Percentiles rank a stretch among this genome's conserved stretches.
Evolutionary conservation across 805 yeast genomes (phyloP).

Genomic region (Geotrichum ghanense): DNA sequence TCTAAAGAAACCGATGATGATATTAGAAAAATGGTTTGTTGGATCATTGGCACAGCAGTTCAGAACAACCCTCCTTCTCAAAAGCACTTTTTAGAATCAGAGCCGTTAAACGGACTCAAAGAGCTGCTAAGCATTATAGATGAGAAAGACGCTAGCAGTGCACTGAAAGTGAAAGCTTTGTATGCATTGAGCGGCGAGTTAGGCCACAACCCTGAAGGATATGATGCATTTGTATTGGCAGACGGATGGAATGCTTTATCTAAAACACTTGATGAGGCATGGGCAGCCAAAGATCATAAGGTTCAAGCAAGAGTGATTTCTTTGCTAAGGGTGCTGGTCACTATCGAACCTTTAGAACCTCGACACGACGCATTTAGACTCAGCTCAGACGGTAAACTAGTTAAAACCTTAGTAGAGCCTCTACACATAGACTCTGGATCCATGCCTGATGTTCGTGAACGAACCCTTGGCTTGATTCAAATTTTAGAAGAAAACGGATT

Average conservation of each 20-base stretch:
- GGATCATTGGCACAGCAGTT: constrained; percentile 80
- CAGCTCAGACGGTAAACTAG: constrained; percentile 4
- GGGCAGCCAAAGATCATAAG: constrained; percentile 6
- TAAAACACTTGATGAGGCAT: constrained; percentile 10
- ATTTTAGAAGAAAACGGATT: constrained; percentile 10
- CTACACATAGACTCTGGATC: constrained; percentile 14
- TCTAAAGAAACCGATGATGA: constrained; percentile 27
- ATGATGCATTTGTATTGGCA: constrained; percentile 39
- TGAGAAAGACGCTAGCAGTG: constrained; percentile 17
- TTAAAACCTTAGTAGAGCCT: constrained; percentile 8
- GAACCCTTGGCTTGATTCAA: constrained; percentile 19
- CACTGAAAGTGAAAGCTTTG: constrained; percentile 47
- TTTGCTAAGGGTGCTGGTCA: constrained; percentile 12
- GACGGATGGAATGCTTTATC: constrained; percentile 55
- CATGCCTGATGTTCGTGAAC: constrained; percentile 19
- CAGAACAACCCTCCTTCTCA: constrained; percentile 82
- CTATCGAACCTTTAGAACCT: constrained; percentile 14
- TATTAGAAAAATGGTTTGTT: constrained; percentile 49
- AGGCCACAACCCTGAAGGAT: constrained; percentile 54
- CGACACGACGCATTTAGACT: constrained; percentile 9
- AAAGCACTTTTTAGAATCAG: constrained; percentile 34
- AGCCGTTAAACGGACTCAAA: constrained; percentile 11
- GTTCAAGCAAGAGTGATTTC: constrained; percentile 12
- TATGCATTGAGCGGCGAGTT: constrained; percentile 68
- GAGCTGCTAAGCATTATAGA: constrained; percentile 23